phyloP scores from a whole-genome alignment of 192 early-diverging fungal genomes.

The Coemansia pectinata region DNA sequence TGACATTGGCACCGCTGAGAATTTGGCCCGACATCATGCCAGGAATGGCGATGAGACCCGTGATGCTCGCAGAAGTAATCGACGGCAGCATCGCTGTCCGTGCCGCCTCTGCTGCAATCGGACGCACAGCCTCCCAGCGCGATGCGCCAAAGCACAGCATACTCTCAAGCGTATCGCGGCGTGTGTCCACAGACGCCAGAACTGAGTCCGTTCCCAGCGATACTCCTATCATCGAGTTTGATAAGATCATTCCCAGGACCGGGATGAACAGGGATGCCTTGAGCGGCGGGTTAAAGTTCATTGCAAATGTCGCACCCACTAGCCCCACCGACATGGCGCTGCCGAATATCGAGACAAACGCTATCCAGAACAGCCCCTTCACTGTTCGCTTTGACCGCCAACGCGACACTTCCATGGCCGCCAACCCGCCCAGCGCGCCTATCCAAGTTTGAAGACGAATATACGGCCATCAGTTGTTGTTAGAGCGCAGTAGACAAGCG shows the following conservation, averaged over 20 bases:
- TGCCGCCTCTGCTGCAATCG: constrained; percentile 72
- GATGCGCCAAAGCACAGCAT: constrained; percentile 77
- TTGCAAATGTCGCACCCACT: constrained; percentile 58
- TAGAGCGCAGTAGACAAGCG: not conserved
- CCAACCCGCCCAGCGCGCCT: constrained; percentile 48
- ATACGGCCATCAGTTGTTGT: not conserved
- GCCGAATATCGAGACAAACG: constrained; percentile 53
- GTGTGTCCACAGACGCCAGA: constrained; percentile 59
- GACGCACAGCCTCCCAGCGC: constrained; percentile 80
- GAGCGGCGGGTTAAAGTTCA: constrained; percentile 69
- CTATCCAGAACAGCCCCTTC: constrained; percentile 69
- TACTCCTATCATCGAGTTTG: constrained; percentile 75
- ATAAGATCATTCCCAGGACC: constrained; percentile 82
- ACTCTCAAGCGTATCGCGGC: constrained; percentile 54
- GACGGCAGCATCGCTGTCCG: constrained; percentile 77
- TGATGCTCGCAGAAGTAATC: constrained; percentile 76
- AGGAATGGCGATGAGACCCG: constrained; percentile 85
- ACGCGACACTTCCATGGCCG: constrained; percentile 45
- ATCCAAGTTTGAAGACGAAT: not conserved
- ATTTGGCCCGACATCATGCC: constrained; percentile 92
- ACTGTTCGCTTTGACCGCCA: constrained; percentile 67
- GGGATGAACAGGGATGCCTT: constrained; percentile 78
- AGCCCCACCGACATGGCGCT: constrained; percentile 26
- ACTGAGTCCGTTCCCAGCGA: constrained; percentile 65
- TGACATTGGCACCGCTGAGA: constrained; percentile 75